phyloP scores from a whole-genome alignment of 2,329 filamentous ascomycete species.

The Purpureocillium lavendulum region DNA sequence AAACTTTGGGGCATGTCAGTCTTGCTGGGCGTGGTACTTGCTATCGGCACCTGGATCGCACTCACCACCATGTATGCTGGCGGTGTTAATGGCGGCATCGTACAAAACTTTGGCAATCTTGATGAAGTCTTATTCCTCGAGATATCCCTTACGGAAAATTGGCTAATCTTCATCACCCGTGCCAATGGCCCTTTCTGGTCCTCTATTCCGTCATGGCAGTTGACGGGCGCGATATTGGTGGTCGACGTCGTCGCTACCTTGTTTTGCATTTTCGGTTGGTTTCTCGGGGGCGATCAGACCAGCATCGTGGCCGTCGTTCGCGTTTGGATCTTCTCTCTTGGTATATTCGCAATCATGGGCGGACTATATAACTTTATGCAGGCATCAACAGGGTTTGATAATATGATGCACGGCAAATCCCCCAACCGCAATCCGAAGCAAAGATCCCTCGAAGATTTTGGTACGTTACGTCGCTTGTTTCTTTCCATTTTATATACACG shows the following conservation, averaged over 20 bases:
- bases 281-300: slow-evolving; percentile 57
- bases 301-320: slow-evolving; percentile 78
- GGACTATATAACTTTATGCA: slow-evolving; percentile 69
- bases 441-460: slow-evolving; percentile 80
- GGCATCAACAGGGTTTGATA: slow-evolving; percentile 74
- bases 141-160: slow-evolving; percentile 87
- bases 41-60: slow-evolving; percentile 79
- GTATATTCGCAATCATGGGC: slow-evolving; percentile 77
- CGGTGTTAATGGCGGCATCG: slow-evolving; percentile 68
- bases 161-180: slow-evolving; percentile 94
- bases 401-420: slow-evolving; percentile 87
- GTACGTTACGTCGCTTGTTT: slow-evolving; percentile 45
- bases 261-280: slow-evolving; percentile 82
- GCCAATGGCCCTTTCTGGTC: slow-evolving; percentile 91
- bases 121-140: slow-evolving; percentile 83
- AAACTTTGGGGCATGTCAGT: slow-evolving; percentile 92
- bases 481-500: no score
- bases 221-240: slow-evolving; percentile 66
- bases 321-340: slow-evolving; percentile 87
- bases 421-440: slow-evolving; percentile 76
- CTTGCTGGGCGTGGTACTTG: slow-evolving; percentile 71
- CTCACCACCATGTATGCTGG: slow-evolving; percentile 74
- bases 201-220: slow-evolving; percentile 79
- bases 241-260: slow-evolving; percentile 80
- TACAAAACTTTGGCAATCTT: slow-evolving; percentile 78